Base-by-base conservation (phyloP, 2,329 filamentous ascomycete species). In the Tolypocladium sp. region DNA sequence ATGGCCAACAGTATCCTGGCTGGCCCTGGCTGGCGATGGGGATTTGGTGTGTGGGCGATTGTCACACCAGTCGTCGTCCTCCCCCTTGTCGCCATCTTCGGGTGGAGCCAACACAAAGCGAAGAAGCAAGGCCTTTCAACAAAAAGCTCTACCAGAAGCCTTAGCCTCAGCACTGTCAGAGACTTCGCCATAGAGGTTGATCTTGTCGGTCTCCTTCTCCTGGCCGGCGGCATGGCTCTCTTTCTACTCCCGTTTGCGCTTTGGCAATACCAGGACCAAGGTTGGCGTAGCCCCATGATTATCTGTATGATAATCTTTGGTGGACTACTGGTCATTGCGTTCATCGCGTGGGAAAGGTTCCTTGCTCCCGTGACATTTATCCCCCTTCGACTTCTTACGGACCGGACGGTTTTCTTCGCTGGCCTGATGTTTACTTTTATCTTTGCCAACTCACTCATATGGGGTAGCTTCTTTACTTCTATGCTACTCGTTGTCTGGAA, bases 41-140 rank as follows among this genome's bases (percentile, higher is more conserved):
- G 81, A 3, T 86, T 86, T 63, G 87, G 86, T 55, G 77, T 82
- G 61, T 89, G 84, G 72, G 76, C 81, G 58, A 86, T 90, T 65
- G 80, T 89, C 63, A 71, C 83, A 15, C 85, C 85, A 1, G 73
- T 82, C 35, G 79, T 86, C 55, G 82, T 82, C 58, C 63, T 80
- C 20, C 86, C 87, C 0, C 76, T 89, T 2, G 77, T 80, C 54
- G 64, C 76, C 35, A 73, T 87, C 22, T 78, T 89, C 67, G 74
- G 80, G 53, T 74, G 77, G 67, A 86, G 88, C 66, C 80, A 85
- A 61, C 74, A 73, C 58, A 87, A 86, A 67, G 88, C 88, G 6
- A 75, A 75, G 63, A 78, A 78, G 59, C 65, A 73, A 22, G 85
- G 84, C 0, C 63, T 86, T 2, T 68, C 83, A 13, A 65, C 73